Conservation (phyloP, 352 stramenopile species). For the Pythium grandisporangium region DNA sequence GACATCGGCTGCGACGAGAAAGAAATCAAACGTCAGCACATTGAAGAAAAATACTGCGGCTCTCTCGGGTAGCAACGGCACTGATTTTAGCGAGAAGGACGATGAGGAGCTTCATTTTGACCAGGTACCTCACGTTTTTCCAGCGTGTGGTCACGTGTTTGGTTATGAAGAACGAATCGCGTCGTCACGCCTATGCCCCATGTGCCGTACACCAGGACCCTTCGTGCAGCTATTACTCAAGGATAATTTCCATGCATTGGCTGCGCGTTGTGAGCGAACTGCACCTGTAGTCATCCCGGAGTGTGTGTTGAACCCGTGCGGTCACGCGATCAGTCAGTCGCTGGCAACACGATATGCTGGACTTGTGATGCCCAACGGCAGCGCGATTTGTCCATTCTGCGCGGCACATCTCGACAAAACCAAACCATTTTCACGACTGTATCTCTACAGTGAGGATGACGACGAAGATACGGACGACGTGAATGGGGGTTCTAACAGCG, state of each 20-base stretch:
- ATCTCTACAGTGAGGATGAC: slow-evolving; percentile 57
- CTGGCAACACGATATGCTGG: slow-evolving; percentile 49
- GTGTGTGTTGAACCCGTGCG: slow-evolving; percentile 77
- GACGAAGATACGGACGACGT: slow-evolving; percentile 5
- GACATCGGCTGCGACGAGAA: too few relatives aligned
- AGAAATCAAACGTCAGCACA: too few relatives aligned
- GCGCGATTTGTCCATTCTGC: slow-evolving; percentile 74
- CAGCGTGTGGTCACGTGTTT: slow-evolving; percentile 73
- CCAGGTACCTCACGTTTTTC: slow-evolving; percentile 66
- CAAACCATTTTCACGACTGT: slow-evolving; percentile 65
- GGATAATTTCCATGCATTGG: slow-evolving; percentile 65
- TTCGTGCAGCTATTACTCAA: slow-evolving; percentile 66
- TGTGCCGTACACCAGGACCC: slow-evolving; percentile 53
- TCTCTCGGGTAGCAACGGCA: too few relatives aligned
- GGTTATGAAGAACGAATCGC: slow-evolving; percentile 68
- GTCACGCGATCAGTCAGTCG: slow-evolving; percentile 63
- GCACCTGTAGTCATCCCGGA: slow-evolving; percentile 60
- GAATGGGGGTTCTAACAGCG: background rate
- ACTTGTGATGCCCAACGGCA: slow-evolving; percentile 66
- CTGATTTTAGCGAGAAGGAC: slow-evolving; percentile 7
- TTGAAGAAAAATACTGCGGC: too few relatives aligned
- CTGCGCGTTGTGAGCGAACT: slow-evolving; percentile 43
- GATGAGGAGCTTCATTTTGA: slow-evolving; percentile 39
- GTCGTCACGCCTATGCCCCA: slow-evolving; percentile 38
- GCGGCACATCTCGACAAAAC: slow-evolving; percentile 53